Evolutionary conservation across 257 asterid genomes (phyloP).

Genomic region (Knoxia roxburghii): DNA sequence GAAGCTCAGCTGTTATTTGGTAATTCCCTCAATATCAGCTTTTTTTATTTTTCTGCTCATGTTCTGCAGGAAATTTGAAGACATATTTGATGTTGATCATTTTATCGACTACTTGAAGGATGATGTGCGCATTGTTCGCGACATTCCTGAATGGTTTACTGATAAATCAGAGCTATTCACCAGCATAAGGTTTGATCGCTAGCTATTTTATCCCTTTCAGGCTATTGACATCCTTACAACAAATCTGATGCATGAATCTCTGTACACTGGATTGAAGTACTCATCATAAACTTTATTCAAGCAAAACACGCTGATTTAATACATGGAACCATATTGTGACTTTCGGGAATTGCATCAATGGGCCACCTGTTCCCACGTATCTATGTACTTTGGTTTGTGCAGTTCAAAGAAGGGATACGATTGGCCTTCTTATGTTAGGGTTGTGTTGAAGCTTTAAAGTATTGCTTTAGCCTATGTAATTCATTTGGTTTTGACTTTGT

Average conservation of each 20-base stretch:
- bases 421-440: background rate
- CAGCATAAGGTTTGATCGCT: constrained; percentile 65
- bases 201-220: background rate
- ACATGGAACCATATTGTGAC: background rate
- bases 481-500: constrained; percentile 25
- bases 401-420: background rate
- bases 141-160: constrained; percentile 98
- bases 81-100: constrained; percentile 95
- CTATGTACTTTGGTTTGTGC: background rate
- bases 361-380: background rate
- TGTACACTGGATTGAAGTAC: background rate
- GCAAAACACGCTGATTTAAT: background rate
- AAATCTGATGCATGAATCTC: background rate
- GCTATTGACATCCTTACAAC: constrained; percentile 5
- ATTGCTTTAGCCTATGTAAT: constrained; percentile 16
- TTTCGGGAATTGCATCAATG: background rate
- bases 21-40: background rate
- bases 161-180: constrained; percentile 91
- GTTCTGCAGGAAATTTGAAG: constrained; percentile 91
- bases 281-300: background rate
- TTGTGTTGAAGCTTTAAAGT: constrained; percentile 5
- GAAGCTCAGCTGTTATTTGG: background rate
- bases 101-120: constrained; percentile 86
- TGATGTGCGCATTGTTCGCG: constrained; percentile 87
- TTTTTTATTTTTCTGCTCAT: background rate